Evolutionary conservation across 2,329 filamentous ascomycete genomes (phyloP).

Genomic region (Periconia sp.): DNA sequence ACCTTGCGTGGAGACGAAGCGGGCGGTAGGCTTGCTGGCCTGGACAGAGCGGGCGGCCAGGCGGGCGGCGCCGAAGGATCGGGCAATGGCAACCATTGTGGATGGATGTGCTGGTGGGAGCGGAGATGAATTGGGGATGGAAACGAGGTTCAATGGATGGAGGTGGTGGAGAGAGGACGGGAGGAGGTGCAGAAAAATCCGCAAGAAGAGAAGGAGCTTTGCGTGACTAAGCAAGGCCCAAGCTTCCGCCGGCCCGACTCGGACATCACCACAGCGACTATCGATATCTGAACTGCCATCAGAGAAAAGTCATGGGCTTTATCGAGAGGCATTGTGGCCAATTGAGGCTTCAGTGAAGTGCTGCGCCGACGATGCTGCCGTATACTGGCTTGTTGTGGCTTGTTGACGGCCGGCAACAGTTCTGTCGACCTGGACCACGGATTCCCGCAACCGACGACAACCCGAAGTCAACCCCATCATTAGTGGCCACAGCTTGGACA

Average conservation of each 20-base stretch:
- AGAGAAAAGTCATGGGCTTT: no score
- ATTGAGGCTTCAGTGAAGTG: no score
- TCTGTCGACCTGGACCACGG: no score
- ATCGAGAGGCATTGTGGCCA: no score
- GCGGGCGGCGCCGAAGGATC: slow-evolving; percentile 48
- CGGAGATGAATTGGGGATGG: slow-evolving; percentile 49
- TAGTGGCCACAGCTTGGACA: no score
- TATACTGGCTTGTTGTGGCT: no score
- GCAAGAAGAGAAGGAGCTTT: slow-evolving; percentile 18
- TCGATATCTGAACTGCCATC: slow-evolving; percentile 6
- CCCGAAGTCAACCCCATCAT: no score
- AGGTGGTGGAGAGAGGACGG: slow-evolving; percentile 31
- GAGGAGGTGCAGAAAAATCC: slow-evolving; percentile 28
- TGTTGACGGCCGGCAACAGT: no score
- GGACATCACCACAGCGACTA: slow-evolving; percentile 11
- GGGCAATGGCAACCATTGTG: slow-evolving; percentile 50
- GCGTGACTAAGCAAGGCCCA: slow-evolving; percentile 6
- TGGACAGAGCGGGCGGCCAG: slow-evolving; percentile 48
- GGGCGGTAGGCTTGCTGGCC: slow-evolving; percentile 43
- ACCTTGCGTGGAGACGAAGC: slow-evolving; percentile 42
- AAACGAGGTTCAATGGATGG: slow-evolving; percentile 44
- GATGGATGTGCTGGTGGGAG: slow-evolving; percentile 41
- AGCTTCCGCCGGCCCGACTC: slow-evolving; percentile 12
- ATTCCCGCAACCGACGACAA: no score
- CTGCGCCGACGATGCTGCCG: no score